These are phyloP conservation scores for Delonix regia DNA, from an alignment of 306 rosid genomes.

Conservation along the genomic window DNA sequence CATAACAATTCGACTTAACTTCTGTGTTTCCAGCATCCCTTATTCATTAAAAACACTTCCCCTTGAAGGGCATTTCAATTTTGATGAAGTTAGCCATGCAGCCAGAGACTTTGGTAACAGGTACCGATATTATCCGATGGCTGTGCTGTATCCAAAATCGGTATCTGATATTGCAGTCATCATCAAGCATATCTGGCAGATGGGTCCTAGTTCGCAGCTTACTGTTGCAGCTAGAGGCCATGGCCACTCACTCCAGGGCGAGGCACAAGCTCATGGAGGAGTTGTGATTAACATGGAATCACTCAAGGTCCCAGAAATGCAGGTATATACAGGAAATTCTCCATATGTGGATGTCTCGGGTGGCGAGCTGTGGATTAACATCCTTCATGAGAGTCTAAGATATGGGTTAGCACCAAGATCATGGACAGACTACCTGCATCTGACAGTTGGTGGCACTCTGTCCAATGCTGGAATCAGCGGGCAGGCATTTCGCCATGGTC, in stretches of 20 bases:
- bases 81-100: slow-evolving; percentile 61
- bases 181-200: slow-evolving; percentile 71
- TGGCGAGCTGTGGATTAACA: slow-evolving; percentile 85
- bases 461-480: slow-evolving; percentile 95
- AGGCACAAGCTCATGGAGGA: slow-evolving; percentile 64
- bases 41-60: slow-evolving; percentile 62
- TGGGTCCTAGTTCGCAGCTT: slow-evolving; percentile 73
- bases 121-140: slow-evolving; percentile 67
- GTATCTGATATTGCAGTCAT: slow-evolving; percentile 75
- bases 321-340: slow-evolving; percentile 33
- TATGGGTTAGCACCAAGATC: slow-evolving; percentile 65
- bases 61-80: slow-evolving; percentile 67
- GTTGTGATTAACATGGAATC: slow-evolving; percentile 79
- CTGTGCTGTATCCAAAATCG: slow-evolving; percentile 76
- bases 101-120: slow-evolving; percentile 92
- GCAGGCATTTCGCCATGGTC: slow-evolving; percentile 76
- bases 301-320: slow-evolving; percentile 34
- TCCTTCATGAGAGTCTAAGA: slow-evolving; percentile 54
- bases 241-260: slow-evolving; percentile 83
- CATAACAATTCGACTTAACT: slow-evolving; percentile 50
- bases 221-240: slow-evolving; percentile 71
- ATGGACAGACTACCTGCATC: slow-evolving; percentile 79
- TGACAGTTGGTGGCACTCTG: slow-evolving; percentile 86
- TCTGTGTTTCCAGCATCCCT: slow-evolving; percentile 54
- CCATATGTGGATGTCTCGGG: slow-evolving; percentile 72